Evolutionary conservation across 257 asterid genomes (phyloP).

Genomic region (Solanum acaule): DNA sequence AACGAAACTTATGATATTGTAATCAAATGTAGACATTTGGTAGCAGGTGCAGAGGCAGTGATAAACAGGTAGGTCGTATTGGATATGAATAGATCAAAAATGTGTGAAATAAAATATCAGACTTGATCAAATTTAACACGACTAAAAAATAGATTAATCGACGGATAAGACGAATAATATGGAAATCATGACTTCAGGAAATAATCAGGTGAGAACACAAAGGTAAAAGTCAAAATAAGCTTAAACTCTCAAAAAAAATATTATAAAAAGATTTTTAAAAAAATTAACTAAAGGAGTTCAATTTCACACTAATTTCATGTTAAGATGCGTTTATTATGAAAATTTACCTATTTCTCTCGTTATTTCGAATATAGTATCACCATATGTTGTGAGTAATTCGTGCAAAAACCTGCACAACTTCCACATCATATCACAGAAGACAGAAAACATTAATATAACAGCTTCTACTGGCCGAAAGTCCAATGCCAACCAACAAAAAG

Average conservation of each 20-base stretch:
- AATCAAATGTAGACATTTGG: neutral
- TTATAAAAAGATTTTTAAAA: too few species aligned
- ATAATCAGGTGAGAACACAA: neutral
- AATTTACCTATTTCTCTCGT: neutral
- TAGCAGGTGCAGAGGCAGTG: neutral
- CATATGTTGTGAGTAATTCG: neutral
- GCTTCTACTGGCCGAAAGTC: conserved; percentile 10
- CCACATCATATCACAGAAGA: neutral
- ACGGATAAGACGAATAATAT: too few species aligned
- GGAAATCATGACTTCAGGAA: neutral
- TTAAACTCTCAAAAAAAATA: neutral
- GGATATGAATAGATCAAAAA: neutral
- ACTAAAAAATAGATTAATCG: neutral
- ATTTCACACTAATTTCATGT: neutral
- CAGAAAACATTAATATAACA: neutral
- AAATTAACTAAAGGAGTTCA: neutral
- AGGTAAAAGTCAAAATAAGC: neutral
- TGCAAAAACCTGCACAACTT: neutral
- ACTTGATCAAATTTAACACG: too few species aligned
- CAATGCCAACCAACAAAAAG: conserved; percentile 26
- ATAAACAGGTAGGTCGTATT: neutral
- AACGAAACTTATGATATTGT: neutral
- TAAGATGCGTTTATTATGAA: neutral
- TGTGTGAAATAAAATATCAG: neutral
- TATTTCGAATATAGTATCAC: neutral